phyloP scores from a whole-genome alignment of 352 stramenopile genomes.

The Pythium oligandrum region DNA sequence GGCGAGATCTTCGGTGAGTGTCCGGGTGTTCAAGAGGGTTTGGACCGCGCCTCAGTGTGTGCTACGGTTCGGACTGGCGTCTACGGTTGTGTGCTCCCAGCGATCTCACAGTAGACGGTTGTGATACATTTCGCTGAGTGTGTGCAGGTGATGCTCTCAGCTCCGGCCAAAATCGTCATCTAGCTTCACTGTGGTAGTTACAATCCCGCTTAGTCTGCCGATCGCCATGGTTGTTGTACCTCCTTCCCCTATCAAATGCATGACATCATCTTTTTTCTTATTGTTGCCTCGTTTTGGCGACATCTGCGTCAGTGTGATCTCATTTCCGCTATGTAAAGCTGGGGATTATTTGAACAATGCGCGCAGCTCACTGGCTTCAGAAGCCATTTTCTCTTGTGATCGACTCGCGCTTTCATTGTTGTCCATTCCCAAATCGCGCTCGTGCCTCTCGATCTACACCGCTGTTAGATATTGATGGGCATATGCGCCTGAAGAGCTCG shows the following conservation, averaged over 20 bases:
- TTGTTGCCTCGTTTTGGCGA: no score
- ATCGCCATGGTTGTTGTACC: no score
- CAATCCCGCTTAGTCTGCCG: no score
- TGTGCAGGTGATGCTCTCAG: no score
- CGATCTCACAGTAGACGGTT: no score
- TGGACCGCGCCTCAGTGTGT: background rate
- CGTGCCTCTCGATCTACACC: conserved; percentile 55
- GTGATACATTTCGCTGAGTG: no score
- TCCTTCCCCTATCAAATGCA: no score
- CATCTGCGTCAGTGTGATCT: no score
- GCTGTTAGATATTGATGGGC: background rate
- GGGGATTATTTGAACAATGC: conserved; percentile 22
- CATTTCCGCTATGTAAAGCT: no score
- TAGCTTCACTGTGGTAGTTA: no score
- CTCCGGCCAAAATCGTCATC: no score
- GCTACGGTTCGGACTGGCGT: background rate
- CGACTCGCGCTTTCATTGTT: conserved; percentile 70
- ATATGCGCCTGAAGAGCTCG: background rate
- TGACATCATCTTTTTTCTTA: no score
- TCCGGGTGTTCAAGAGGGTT: background rate
- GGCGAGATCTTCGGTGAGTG: background rate
- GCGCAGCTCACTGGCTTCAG: conserved; percentile 53
- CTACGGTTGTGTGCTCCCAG: conserved; percentile 2
- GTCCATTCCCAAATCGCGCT: conserved; percentile 45
- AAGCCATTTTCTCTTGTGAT: conserved; percentile 76